Evolutionary conservation across 2,329 filamentous ascomycete genomes (phyloP).

Genomic region (Calonectria pseudoreteaudii): DNA sequence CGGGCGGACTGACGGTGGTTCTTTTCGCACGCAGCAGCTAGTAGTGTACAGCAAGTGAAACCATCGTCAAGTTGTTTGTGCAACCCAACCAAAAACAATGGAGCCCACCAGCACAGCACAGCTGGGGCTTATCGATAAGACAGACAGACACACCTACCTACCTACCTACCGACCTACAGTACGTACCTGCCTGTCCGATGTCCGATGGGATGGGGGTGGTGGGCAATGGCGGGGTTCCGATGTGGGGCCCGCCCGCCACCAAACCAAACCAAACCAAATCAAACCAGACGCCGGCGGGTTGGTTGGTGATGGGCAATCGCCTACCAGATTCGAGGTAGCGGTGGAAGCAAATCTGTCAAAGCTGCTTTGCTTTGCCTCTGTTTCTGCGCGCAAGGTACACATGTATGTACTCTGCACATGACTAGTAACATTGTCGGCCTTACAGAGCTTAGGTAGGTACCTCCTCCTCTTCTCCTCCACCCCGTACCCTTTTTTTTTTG

Average conservation of each 20-base stretch:
- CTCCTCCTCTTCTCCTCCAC: neutral
- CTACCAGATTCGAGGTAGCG: neutral
- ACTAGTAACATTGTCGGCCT: neutral
- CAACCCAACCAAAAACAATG: constrained; percentile 5
- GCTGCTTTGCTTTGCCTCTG: neutral
- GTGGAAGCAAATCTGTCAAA: neutral
- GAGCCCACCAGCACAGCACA: neutral
- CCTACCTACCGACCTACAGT: too few species aligned
- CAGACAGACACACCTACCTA: too few species aligned
- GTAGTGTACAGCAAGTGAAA: neutral
- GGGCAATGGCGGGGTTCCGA: neutral
- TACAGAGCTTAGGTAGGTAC: too few species aligned
- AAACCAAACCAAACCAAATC: too few species aligned
- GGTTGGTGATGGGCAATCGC: neutral
- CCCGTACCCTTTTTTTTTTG: neutral
- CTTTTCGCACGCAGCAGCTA: neutral
- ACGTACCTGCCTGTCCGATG: neutral
- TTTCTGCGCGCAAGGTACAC: too few species aligned
- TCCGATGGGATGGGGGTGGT: too few species aligned
- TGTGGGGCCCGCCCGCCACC: neutral
- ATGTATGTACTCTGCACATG: neutral
- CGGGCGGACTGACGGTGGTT: neutral
- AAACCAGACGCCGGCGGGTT: too few species aligned
- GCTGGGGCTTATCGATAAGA: constrained; percentile 6
- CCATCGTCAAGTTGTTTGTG: neutral